Percentiles rank a stretch among this genome's conserved stretches.
These are phyloP conservation scores for Cinchona pubescens DNA, from an alignment of 257 asterid species.

Conservation along the genomic window DNA sequence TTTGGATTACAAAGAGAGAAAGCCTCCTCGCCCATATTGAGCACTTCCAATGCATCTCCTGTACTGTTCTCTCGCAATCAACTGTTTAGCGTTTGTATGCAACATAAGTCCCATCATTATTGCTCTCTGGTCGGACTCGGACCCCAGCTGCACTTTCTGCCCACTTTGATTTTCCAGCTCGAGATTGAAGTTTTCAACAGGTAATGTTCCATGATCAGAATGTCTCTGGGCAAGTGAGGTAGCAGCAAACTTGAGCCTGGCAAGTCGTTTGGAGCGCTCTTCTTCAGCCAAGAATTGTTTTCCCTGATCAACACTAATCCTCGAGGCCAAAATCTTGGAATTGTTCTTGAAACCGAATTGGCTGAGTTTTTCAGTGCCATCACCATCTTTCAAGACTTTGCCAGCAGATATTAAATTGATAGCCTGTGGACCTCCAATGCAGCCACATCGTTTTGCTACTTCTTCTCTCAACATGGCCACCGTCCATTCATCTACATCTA, in stretches of 20 bases:
- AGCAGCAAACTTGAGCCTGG: slow-evolving; percentile 84
- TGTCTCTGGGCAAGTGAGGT: slow-evolving; percentile 73
- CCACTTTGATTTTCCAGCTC: slow-evolving; percentile 98
- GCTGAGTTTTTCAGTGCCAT: slow-evolving; percentile 49
- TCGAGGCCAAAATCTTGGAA: slow-evolving; percentile 71
- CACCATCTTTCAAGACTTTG: slow-evolving; percentile 63
- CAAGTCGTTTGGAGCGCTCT: slow-evolving; percentile 69
- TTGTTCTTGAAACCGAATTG: slow-evolving; percentile 78
- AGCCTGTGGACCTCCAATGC: slow-evolving; percentile 39
- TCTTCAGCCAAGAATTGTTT: slow-evolving; percentile 81
- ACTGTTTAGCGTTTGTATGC: slow-evolving; percentile 77
- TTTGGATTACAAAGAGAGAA: slow-evolving; percentile 80
- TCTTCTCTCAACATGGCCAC: slow-evolving; percentile 66
- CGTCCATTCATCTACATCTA: slow-evolving; percentile 77
- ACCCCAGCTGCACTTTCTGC: slow-evolving; percentile 70
- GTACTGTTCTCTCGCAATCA: slow-evolving; percentile 54
- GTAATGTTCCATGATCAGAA: slow-evolving; percentile 79
- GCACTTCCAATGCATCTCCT: slow-evolving; percentile 93
- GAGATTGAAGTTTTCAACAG: slow-evolving; percentile 82
- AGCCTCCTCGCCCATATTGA: slow-evolving; percentile 94
- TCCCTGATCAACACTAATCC: slow-evolving; percentile 59
- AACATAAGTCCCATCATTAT: slow-evolving; percentile 98
- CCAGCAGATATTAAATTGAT: slow-evolving; percentile 76
- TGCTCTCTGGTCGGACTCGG: slow-evolving; percentile 95
- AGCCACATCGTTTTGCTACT: slow-evolving; percentile 64